Percentiles rank a stretch among this genome's conserved stretches.
phyloP scores from a whole-genome alignment of 2,329 filamentous ascomycete genomes.

The Escovopsis sp. region DNA sequence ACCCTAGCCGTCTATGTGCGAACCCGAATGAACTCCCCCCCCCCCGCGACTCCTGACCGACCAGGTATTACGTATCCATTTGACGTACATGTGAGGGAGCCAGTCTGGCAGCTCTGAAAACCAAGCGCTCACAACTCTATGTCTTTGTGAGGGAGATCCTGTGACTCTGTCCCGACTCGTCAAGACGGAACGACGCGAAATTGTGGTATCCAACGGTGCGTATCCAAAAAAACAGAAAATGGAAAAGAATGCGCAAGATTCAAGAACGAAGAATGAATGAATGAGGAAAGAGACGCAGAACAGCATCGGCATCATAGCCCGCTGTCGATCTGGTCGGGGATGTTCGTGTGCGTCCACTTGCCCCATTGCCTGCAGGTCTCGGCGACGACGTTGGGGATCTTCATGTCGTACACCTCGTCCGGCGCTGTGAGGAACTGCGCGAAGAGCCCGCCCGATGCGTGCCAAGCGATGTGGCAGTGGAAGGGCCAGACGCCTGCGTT shows the following conservation, averaged over 20 bases:
- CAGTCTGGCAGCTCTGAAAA: no score
- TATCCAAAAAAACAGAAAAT: no score
- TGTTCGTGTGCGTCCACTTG: constrained; percentile 30
- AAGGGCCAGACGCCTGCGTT: constrained; percentile 33
- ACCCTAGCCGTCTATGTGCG: no score
- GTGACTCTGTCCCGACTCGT: no score
- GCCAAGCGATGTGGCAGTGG: constrained; percentile 44
- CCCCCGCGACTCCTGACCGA: no score
- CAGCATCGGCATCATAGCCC: constrained; percentile 24
- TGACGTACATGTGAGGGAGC: no score
- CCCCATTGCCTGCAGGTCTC: constrained; percentile 41
- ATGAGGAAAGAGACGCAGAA: not conserved
- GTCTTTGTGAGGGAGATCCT: no score
- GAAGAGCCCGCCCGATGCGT: constrained; percentile 37
- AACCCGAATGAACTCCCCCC: no score
- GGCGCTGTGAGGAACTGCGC: constrained; percentile 33
- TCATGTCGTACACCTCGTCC: constrained; percentile 23
- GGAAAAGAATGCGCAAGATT: not conserved
- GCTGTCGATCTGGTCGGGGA: constrained; percentile 39
- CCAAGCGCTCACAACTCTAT: no score
- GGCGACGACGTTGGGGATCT: constrained; percentile 31
- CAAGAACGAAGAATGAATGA: not conserved
- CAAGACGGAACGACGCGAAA: no score
- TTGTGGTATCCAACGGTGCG: no score
- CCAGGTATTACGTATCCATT: no score